These are phyloP conservation scores for Pachyrhizus erosus DNA, from an alignment of 306 rosid species.

Conservation along the genomic window DNA sequence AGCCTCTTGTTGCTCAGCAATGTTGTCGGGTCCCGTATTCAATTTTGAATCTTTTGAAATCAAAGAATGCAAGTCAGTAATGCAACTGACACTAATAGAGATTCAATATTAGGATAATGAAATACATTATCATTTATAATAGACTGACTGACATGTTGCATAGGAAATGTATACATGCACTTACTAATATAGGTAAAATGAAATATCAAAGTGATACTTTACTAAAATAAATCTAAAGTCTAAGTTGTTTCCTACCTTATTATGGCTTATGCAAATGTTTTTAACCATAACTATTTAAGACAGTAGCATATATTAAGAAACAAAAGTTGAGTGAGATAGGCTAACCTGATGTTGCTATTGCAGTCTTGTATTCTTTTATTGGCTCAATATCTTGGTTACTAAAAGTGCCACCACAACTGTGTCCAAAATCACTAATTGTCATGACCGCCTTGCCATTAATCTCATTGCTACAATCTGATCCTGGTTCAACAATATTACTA, in stretches of 20 bases:
- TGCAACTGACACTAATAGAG: neutral
- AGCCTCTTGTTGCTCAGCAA: slow-evolving; percentile 27
- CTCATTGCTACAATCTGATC: slow-evolving; percentile 6
- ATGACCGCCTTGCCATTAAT: slow-evolving; percentile 1
- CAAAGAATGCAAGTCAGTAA: neutral
- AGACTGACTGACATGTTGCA: neutral
- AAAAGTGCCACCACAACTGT: neutral
- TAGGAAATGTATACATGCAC: neutral
- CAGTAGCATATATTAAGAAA: neutral
- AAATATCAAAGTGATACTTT: neutral
- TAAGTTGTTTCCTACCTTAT: neutral
- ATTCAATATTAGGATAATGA: neutral
- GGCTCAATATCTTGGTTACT: slow-evolving; percentile 21
- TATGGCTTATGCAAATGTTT: neutral
- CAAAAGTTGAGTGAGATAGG: neutral
- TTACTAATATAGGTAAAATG: neutral
- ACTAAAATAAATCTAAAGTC: neutral
- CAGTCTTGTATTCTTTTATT: slow-evolving; percentile 18
- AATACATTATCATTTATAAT: neutral
- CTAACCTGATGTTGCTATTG: slow-evolving; percentile 36
- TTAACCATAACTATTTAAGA: neutral
- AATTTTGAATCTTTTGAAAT: slow-evolving; percentile 40
- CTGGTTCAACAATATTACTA: neutral
- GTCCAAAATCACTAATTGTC: slow-evolving; percentile 27
- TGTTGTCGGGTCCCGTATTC: neutral